Percentiles rank a stretch among this genome's conserved stretches.
Conservation (phyloP, 305 asterid species). For the Rubia peregrina region DNA sequence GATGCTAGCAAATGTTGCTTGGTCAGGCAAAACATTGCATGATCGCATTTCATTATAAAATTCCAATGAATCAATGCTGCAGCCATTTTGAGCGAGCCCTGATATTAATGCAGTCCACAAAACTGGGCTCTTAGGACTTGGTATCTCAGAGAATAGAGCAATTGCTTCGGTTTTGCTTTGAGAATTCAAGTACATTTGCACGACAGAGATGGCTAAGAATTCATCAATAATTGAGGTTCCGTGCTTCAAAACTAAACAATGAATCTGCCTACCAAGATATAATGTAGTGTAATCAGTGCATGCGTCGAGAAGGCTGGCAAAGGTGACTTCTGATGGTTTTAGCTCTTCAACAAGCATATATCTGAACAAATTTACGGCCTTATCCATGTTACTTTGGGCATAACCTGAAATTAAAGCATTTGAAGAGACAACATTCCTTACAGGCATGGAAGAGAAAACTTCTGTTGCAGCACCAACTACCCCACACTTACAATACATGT, state of each 20-base stretch:
- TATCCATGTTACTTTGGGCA: slow-evolving; percentile 34
- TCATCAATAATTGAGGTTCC: slow-evolving; percentile 58
- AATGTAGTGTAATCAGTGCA: slow-evolving; percentile 32
- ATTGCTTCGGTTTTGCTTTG: slow-evolving; percentile 37
- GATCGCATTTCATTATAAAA: slow-evolving; percentile 59
- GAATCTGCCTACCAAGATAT: slow-evolving; percentile 58
- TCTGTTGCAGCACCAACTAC: slow-evolving; percentile 40
- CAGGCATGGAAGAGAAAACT: slow-evolving; percentile 57
- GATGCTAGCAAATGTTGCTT: slow-evolving; percentile 75
- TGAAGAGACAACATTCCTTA: slow-evolving; percentile 47
- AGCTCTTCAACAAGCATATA: slow-evolving; percentile 48
- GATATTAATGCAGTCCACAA: slow-evolving; percentile 88
- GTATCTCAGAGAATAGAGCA: slow-evolving; percentile 61
- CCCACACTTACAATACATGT: slow-evolving; percentile 87
- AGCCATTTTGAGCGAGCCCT: slow-evolving; percentile 42
- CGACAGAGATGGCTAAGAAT: slow-evolving; percentile 59
- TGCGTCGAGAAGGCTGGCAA: slow-evolving; percentile 69
- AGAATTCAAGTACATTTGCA: slow-evolving; percentile 63
- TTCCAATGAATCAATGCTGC: slow-evolving; percentile 43
- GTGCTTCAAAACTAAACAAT: slow-evolving; percentile 51
- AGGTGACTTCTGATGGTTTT: slow-evolving; percentile 76
- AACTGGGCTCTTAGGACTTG: slow-evolving; percentile 54
- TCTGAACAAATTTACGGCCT: slow-evolving; percentile 42
- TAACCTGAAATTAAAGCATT: slow-evolving; percentile 77
- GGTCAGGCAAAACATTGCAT: slow-evolving; percentile 61